Conservation (phyloP, 306 rosid species). For the Phaseolus lunatus region DNA sequence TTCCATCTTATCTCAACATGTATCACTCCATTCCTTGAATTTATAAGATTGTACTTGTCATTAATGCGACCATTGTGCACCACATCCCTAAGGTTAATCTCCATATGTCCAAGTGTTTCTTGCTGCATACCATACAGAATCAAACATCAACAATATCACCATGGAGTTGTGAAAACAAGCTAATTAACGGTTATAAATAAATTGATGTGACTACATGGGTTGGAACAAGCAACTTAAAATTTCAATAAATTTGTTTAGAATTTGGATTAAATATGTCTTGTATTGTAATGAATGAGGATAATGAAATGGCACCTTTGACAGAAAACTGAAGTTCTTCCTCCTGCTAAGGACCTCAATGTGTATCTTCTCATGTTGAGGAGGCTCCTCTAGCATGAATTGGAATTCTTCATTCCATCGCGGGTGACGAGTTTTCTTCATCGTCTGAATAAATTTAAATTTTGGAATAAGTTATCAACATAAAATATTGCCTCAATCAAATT, state of each 20-base stretch:
- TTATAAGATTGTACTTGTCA: slow-evolving; percentile 72
- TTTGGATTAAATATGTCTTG: background rate
- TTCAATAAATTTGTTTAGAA: background rate
- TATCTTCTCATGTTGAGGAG: slow-evolving; percentile 85
- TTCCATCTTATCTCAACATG: slow-evolving; percentile 84
- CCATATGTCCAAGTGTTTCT: slow-evolving; percentile 86
- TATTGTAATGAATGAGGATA: slow-evolving; percentile 16
- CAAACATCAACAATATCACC: slow-evolving; percentile 3
- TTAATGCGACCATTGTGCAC: slow-evolving; percentile 82
- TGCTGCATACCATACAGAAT: slow-evolving; percentile 45
- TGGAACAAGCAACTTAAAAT: background rate
- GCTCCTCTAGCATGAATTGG: slow-evolving; percentile 87
- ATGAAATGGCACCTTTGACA: slow-evolving; percentile 61
- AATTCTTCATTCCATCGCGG: slow-evolving; percentile 92
- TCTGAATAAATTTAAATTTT: slow-evolving; percentile 49
- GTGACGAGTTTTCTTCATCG: slow-evolving; percentile 71
- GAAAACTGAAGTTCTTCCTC: slow-evolving; percentile 61
- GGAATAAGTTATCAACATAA: background rate
- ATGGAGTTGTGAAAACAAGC: background rate
- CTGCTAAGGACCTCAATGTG: slow-evolving; percentile 77
- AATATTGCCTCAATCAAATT: background rate
- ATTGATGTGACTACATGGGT: background rate
- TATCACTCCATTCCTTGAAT: slow-evolving; percentile 76
- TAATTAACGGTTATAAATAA: background rate
- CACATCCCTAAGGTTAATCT: slow-evolving; percentile 77